Conservation (phyloP, 2,329 filamentous ascomycete genomes). For the Monosporascus sp. region DNA sequence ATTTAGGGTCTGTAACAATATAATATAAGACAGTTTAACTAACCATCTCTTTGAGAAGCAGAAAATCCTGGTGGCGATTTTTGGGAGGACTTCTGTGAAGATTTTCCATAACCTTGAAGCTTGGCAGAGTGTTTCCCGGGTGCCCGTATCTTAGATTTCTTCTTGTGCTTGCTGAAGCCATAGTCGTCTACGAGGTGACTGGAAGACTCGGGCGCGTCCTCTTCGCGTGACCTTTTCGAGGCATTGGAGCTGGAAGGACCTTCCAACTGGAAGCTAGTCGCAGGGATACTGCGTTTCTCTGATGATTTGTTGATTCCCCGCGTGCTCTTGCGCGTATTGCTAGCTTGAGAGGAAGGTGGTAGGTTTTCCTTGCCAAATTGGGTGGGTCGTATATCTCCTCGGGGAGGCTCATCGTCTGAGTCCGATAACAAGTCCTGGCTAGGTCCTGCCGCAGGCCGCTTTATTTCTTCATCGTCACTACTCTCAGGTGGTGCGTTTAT, state of each 20-base stretch:
- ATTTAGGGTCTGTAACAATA: not conserved
- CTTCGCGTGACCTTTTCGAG: constrained; percentile 19
- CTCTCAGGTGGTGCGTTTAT: constrained; percentile 18
- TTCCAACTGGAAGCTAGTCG: constrained; percentile 3
- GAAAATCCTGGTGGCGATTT: constrained; percentile 9
- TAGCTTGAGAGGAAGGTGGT: constrained; percentile 1
- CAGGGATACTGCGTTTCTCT: not conserved
- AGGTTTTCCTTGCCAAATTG: constrained; percentile 18
- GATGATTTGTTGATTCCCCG: constrained; percentile 1
- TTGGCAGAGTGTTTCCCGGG: constrained; percentile 11
- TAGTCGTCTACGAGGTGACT: constrained; percentile 9
- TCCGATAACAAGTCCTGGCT: constrained; percentile 5
- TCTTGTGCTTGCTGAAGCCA: constrained; percentile 8
- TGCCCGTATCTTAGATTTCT: not conserved
- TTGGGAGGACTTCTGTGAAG: constrained; percentile 10
- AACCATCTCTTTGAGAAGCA: constrained; percentile 6
- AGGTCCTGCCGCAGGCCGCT: not conserved
- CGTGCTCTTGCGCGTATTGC: constrained; percentile 2
- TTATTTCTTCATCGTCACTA: constrained; percentile 19
- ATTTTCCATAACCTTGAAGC: constrained; percentile 9
- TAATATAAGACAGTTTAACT: not conserved
- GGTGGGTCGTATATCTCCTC: constrained; percentile 29
- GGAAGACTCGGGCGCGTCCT: constrained; percentile 1
- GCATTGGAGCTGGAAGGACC: constrained; percentile 13
- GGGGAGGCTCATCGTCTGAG: constrained; percentile 17